These are phyloP conservation scores for Cryptococcus jaspeensis DNA, from an alignment of 1,284 basidiomycete species.

Conservation along the genomic window DNA sequence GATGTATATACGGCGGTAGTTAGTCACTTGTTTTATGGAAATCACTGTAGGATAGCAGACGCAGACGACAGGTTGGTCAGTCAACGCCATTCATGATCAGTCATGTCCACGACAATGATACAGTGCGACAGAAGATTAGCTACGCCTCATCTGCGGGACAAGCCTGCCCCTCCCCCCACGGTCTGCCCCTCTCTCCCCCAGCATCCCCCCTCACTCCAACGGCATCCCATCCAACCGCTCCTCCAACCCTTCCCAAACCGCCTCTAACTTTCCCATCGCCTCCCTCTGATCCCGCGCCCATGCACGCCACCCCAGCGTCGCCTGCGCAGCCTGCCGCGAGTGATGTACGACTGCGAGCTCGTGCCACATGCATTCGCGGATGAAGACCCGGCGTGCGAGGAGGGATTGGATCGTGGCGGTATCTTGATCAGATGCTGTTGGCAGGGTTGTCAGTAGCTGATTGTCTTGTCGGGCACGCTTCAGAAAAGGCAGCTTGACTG, in stretches of 20 bases:
- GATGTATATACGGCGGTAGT: too few relatives aligned
- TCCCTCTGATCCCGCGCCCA: slow-evolving; percentile 70
- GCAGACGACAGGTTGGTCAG: too few relatives aligned
- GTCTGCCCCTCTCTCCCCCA: background rate
- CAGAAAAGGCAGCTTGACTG: slow-evolving; percentile 65
- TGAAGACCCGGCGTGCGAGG: slow-evolving; percentile 73
- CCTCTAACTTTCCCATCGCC: slow-evolving; percentile 62
- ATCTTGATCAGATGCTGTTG: slow-evolving; percentile 44
- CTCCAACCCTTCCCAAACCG: slow-evolving; percentile 70
- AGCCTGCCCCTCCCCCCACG: too few relatives aligned
- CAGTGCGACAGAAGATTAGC: background rate
- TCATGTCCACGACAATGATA: background rate
- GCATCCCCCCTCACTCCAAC: slow-evolving; percentile 60
- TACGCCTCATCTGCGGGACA: too few relatives aligned
- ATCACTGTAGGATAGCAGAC: too few relatives aligned
- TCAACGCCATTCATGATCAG: background rate
- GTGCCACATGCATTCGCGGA: slow-evolving; percentile 87
- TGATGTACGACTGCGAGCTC: slow-evolving; percentile 83
- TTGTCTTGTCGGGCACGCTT: too few relatives aligned
- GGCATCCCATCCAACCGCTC: slow-evolving; percentile 77
- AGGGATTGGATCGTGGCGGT: slow-evolving; percentile 60
- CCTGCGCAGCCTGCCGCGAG: slow-evolving; percentile 76
- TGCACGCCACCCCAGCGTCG: slow-evolving; percentile 68
- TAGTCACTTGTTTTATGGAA: too few relatives aligned
- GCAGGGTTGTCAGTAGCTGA: too few relatives aligned